Evolutionary conservation across 2,329 filamentous ascomycete genomes (phyloP).

Genomic region (Dryadomyces quercus-mongolicae): DNA sequence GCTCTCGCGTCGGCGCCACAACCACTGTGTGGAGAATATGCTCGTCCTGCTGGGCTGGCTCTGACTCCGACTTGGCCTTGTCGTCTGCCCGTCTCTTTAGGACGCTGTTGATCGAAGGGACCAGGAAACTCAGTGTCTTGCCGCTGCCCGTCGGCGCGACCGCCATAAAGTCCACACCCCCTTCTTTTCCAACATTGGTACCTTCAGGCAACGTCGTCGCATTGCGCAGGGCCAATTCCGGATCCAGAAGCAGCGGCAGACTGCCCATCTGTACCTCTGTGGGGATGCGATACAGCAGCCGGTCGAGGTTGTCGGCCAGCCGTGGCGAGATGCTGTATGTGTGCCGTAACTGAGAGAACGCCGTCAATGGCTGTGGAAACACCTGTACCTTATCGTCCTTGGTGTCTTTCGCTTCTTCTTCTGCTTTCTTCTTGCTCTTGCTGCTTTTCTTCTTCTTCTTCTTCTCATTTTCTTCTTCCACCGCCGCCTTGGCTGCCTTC

Average conservation of each 20-base stretch:
- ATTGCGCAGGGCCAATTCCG: slow-evolving; percentile 34
- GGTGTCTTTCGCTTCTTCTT: slow-evolving; percentile 27
- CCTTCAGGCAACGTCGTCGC: slow-evolving; percentile 10
- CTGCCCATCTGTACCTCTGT: slow-evolving; percentile 90
- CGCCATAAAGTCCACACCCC: slow-evolving; percentile 62
- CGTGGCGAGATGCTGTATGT: slow-evolving; percentile 62
- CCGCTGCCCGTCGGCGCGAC: slow-evolving; percentile 93
- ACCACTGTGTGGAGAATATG: slow-evolving; percentile 55
- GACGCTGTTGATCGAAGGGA: slow-evolving; percentile 72
- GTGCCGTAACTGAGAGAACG: slow-evolving; percentile 60
- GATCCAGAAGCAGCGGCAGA: slow-evolving; percentile 62
- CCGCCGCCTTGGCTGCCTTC: slow-evolving; percentile 36
- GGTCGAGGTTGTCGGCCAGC: slow-evolving; percentile 64
- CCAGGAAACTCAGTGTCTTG: slow-evolving; percentile 87
- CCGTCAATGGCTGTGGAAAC: slow-evolving; percentile 67
- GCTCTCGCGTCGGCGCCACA: slow-evolving; percentile 66
- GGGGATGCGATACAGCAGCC: slow-evolving; percentile 77
- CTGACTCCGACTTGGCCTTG: slow-evolving; percentile 27
- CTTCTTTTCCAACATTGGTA: slow-evolving; percentile 14
- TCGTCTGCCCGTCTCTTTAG: slow-evolving; percentile 41
- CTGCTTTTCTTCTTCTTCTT: slow-evolving; percentile 33
- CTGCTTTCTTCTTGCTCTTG: slow-evolving; percentile 25
- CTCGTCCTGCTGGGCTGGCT: slow-evolving; percentile 13
- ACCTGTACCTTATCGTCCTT: slow-evolving; percentile 48
- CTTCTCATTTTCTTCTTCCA: slow-evolving; percentile 24